Base-by-base conservation (phyloP, 331 rosid species). In the Phaseolus coccineus region DNA sequence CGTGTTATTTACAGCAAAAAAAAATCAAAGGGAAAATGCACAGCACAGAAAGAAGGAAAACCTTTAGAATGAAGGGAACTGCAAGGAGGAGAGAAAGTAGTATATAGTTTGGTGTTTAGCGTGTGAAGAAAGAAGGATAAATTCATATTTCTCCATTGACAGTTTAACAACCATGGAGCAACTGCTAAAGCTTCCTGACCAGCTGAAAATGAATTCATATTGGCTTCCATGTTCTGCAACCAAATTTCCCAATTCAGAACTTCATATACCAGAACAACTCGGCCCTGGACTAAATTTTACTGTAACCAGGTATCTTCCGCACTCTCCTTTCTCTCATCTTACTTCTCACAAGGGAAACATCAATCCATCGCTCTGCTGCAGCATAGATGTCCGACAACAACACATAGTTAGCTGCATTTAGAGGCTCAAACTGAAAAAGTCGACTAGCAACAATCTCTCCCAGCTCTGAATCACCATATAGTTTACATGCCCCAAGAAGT, bases 401-500 rank as follows among this genome's bases (percentile, higher is more conserved):
- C 71, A 94, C 96, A 65, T 90, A 92, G 73, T 82, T 92, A 46
- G 87, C 92, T 42, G 91, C 84, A 82, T 89, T 92, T 79, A 71
- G 82, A 62, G 96, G 94, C 84, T 90, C 90, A 40, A 92, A 69
- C 85, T 90, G 90, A 65, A 92, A 75, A 48, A 90, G 89, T 44
- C 81, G 81, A 80, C 78, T 24, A 30, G 97, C 93, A 62, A 88
- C 91, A 77, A 87, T 83, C 88, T 87, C 88, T 35, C 90, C 98
- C 4, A 94, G 84, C 71, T 88, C 91, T 4, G 84, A 63, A 78
- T 90, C 81, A 31, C 80, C 69, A 4, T 85, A 67, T 80, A 81
- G 74, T 82, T 90, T 89, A 68, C 94, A 94, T 72, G 97, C 96
- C 74, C 90, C 93, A 55, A 94, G 91, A 65, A 92, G 88, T 79